Percentiles rank a stretch among this genome's conserved stretches.
These are phyloP conservation scores for Xylaria curta DNA, from an alignment of 495 filamentous ascomycete species.

Conservation along the genomic window DNA sequence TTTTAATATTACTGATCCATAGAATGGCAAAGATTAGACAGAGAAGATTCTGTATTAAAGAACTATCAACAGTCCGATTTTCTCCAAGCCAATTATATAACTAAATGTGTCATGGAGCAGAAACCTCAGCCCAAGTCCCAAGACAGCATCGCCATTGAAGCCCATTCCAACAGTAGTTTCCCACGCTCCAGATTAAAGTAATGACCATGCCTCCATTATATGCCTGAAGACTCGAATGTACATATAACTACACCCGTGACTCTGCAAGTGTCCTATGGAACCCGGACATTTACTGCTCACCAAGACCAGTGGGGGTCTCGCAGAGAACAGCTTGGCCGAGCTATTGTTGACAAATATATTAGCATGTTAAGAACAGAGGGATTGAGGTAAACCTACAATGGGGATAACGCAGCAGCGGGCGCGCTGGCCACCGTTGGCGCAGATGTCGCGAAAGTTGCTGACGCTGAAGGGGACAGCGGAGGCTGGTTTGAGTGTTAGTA, in stretches of 20 bases:
- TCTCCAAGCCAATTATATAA: not conserved
- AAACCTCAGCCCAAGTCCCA: conserved; percentile 8
- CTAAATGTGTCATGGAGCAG: not conserved
- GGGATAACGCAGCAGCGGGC: conserved; percentile 29
- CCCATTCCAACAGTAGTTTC: no score
- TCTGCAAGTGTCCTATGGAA: not conserved
- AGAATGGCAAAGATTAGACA: not conserved
- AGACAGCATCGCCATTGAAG: conserved; percentile 11
- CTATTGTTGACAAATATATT: not conserved
- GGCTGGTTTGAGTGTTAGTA: conserved; percentile 17
- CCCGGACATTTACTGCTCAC: conserved; percentile 16
- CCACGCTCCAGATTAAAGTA: not conserved
- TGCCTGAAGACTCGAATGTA: not conserved
- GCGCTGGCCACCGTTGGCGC: conserved; percentile 25
- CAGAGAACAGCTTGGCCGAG: conserved; percentile 28
- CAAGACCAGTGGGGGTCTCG: conserved; percentile 15
- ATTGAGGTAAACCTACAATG: conserved; percentile 19
- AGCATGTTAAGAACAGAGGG: not conserved
- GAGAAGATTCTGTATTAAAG: not conserved
- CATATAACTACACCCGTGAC: not conserved
- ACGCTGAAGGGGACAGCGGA: not conserved
- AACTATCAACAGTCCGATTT: not conserved
- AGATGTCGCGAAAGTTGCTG: conserved; percentile 24
- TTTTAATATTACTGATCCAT: not conserved
- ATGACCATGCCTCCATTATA: conserved; percentile 12